Base-by-base conservation (phyloP, 176 grass and related monocot species). In the Carex parvula region DNA sequence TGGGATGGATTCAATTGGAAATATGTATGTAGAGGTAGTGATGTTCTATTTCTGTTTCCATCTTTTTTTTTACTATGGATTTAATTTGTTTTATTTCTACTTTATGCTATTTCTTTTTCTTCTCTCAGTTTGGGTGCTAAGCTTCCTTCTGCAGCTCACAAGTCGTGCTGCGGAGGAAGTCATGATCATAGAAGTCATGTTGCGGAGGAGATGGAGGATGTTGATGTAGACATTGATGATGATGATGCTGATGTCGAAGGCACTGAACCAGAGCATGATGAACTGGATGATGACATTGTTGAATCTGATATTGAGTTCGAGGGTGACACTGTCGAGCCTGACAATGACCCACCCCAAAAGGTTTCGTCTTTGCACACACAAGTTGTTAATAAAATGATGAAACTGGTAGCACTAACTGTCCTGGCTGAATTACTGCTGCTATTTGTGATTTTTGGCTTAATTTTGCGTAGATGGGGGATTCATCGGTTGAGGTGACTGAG, bases 261-360 rank as follows among this genome's bases (percentile, higher is more conserved):
- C 82, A 60, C 84, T 55, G 90, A 91, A 66, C 88, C 90, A 30
- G 95, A 94, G 80, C 89, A 90, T 46, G 88, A 98, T 70, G 95
- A 98, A 59, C 91, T 92, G 53, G 95, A 98, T 84, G 88, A 98
- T 84, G 95, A 98, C 9, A 93, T 95, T 70, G 80, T 91, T 75
- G 95, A 98, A 59, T 98, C 95, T 70, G 95, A 98, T 81, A 85
- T 98, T 70, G 95, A 98, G 70, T 85, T 98, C 22, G 93, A 98
- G 67, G 86, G 85, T 15, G 95, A 98, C 75, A 87, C 87, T 87
- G 89, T 98, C 21, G 83, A 90, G 78, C 85, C 95, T 86, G 91
- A 98, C 85, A 85, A 98, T 83, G 92, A 98, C 52, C 76, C 88
- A 72, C 91, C 92, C 1, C 95, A 98, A 79, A 98, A 98, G 93